Evolutionary conservation across 108 stramenopile genomes (phyloP), one percentile per base, ranked within the genome.

Genomic region (Mediolabrus comicus): DNA sequence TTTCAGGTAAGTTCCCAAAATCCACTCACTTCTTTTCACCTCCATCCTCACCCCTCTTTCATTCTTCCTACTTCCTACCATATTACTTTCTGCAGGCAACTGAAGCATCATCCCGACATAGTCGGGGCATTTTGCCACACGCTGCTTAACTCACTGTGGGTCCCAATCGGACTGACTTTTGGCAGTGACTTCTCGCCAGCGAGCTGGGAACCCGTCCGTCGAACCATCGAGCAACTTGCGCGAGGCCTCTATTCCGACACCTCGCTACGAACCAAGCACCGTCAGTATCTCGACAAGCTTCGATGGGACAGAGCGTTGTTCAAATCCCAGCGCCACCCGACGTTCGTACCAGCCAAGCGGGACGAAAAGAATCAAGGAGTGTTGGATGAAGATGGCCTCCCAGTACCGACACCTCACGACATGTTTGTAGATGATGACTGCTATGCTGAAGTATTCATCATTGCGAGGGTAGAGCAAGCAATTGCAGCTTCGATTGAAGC

Each of bases 401-500:
- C 17, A 17, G 9, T n/a, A 6, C 54, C 38, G 53, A 27, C 27
- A 30, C 36, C 61, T 25, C 6, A 24, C 38, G 4, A n/a, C 17
- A 4, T 72, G 2, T 72, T 49, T 33, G 71, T 72, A 7, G 62
- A 63, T 35, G 62, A 72, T 28, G 38, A 38, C 14, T 38, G 38
- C 38, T 38, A 38, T 38, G 38, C 38, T 13, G 38, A 38, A 4
- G 38, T 38, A 2, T 38, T 6, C 38, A 38, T 38, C 7, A 8
- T 38, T 1, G 38, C 10, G 7, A 9, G 38, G 4, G 38, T 38
- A 1, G 38, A 38, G 10, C 38, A 38, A 38, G 19, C 30, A 0
- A 24, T 63, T 7, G 7, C 38, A 2, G 32, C 17, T 4, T 29
- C 62, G 1, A 59, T 74, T 3, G 59, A 74, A 28, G 73, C 73